Base-by-base conservation (phyloP, 2,329 filamentous ascomycete genomes). In the Lecanicillium sp. region DNA sequence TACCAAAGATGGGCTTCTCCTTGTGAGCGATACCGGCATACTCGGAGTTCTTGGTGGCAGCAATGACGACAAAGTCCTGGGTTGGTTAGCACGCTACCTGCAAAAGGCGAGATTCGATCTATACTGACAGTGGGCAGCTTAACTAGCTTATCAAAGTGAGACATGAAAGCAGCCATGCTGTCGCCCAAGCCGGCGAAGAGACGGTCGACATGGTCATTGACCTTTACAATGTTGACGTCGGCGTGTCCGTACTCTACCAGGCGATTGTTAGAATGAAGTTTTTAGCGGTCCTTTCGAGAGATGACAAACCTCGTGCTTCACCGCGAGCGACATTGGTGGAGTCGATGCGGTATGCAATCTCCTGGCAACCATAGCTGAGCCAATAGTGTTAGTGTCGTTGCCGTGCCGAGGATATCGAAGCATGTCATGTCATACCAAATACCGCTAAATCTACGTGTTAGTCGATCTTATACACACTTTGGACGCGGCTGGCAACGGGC, bases 1-100 rank as follows among this genome's bases (percentile, higher is more conserved):
- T 11, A 11, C 22, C 86, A 54, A 80, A 94, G 49, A 86, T 80
- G 18, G 80, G 79, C 66, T 82, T 78, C 8, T 64, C 62, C 57
- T 77, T 56, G 56, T 88, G 83, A 14, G 81, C 84, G 50, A 90
- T 94, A 42, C 78, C 87, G 10, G 89, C 89, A 50, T 76, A 94
- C 17, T 81, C 77, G 1, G 84, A 79, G 64, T 92, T 94, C 36
- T 68, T 57, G 3, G 87, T 90, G 4, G 71, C 81, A 36, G 84
- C 88, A 50, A 95, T 77, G 13, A 72, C 79, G 43, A 75, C 64
- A 57, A 94, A 95, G 29, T 71, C n/a, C n/a, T n/a, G n/a, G n/a
- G n/a, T n/a, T n/a, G n/a, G n/a, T n/a, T n/a, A n/a, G n/a, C n/a
- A n/a, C n/a, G n/a, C n/a, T n/a, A n/a, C n/a, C n/a, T n/a, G n/a